These are phyloP conservation scores for Pythium coloratum DNA, from an alignment of 352 stramenopile species.

Conservation along the genomic window DNA sequence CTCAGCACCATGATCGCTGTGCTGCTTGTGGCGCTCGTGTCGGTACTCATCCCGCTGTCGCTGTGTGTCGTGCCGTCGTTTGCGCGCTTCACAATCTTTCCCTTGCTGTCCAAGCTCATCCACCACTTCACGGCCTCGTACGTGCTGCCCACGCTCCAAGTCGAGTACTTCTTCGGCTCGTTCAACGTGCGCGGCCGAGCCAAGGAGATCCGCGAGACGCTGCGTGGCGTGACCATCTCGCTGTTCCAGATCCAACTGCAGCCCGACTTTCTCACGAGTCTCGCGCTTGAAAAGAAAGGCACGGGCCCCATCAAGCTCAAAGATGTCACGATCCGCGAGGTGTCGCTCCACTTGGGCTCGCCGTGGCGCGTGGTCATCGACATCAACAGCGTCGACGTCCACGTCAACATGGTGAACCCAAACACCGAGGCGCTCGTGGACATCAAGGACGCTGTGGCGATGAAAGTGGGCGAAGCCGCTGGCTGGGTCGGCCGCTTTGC, in stretches of 20 bases:
- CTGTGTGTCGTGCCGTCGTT: conserved; percentile 34
- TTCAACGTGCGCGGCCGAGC: conserved; percentile 23
- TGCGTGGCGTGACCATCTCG: conserved; percentile 26
- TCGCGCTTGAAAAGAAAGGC: conserved; percentile 30
- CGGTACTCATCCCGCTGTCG: conserved; percentile 31
- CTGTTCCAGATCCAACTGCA: conserved; percentile 28
- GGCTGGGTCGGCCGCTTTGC: conserved; percentile 27
- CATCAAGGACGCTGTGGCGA: conserved; percentile 24
- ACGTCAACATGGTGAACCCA: conserved; percentile 21
- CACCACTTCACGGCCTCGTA: conserved; percentile 31
- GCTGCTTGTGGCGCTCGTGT: conserved; percentile 24
- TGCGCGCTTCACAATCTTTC: conserved; percentile 32
- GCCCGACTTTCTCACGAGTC: conserved; percentile 29
- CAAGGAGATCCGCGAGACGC: conserved; percentile 26
- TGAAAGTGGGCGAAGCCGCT: conserved; percentile 27
- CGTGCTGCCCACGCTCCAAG: conserved; percentile 28
- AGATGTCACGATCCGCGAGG: conserved; percentile 26
- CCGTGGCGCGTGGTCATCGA: conserved; percentile 31
- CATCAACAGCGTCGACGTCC: conserved; percentile 28
- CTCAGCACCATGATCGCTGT: conserved; percentile 23
- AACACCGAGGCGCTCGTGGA: conserved; percentile 20
- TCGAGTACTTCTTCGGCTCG: conserved; percentile 28
- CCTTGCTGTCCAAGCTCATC: conserved; percentile 30
- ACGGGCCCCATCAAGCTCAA: conserved; percentile 18
- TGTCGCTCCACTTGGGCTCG: conserved; percentile 25